A percentile compares a stretch with the other conserved stretches of the same genome.
Evolutionary conservation across 2,329 filamentous ascomycete species (phyloP).

Genomic region (Aspergillus versicolor): DNA sequence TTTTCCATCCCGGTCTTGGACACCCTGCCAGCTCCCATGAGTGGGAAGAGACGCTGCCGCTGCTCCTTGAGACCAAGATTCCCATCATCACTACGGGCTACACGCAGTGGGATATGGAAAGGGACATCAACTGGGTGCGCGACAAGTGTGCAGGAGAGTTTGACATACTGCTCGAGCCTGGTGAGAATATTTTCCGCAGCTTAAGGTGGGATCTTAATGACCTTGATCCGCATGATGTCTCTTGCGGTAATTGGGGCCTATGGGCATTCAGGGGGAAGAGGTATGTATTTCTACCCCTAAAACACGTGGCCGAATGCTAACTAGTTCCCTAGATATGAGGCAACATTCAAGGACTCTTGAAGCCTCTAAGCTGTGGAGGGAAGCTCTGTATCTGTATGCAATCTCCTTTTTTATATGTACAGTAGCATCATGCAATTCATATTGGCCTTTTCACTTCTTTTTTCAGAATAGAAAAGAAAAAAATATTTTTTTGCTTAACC

Average conservation of each 20-base stretch:
- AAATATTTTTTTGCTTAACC: neutral
- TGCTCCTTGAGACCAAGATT: constrained; percentile 90
- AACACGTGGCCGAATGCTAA: neutral
- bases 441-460: neutral
- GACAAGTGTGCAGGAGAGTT: constrained; percentile 86
- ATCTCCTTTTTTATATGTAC: neutral
- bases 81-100: constrained; percentile 95
- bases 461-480: no score
- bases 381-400: neutral
- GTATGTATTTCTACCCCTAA: constrained; percentile 49
- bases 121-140: constrained; percentile 86
- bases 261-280: constrained; percentile 98
- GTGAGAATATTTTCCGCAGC: constrained; percentile 92
- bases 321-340: constrained; percentile 35
- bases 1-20: constrained; percentile 95
- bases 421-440: constrained; percentile 6
- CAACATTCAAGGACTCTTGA: constrained; percentile 31
- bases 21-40: constrained; percentile 92
- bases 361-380: neutral
- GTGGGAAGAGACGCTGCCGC: constrained; percentile 86
- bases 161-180: constrained; percentile 85
- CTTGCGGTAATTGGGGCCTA: constrained; percentile 93
- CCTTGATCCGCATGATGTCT: constrained; percentile 88
- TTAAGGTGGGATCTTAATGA: constrained; percentile 97
- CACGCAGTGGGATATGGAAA: constrained; percentile 89